Base-by-base conservation (phyloP, 192 early-diverging fungal species). In the Umbelopsis isabellina region DNA sequence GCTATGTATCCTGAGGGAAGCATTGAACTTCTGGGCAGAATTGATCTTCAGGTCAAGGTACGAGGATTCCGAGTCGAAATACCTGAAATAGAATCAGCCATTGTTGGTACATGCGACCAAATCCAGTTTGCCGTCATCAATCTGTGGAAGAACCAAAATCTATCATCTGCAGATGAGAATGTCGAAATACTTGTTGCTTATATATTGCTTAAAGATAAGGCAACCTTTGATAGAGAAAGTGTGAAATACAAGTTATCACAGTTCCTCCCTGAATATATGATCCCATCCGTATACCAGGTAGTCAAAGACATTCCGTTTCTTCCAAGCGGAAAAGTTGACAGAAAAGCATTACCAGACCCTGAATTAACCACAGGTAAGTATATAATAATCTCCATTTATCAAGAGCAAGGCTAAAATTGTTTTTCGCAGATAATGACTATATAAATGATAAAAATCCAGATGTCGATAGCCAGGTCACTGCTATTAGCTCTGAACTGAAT, bases 231-330 rank as follows among this genome's bases (percentile, higher is more conserved):
- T 13, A 16, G 37, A 12, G 25, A 15, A 0, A 61, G 49, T 53
- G 67, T 79, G 81, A 66, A 83, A 83, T 64, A 83, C 89, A 49
- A 78, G 85, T 61, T 81, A 78, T 2, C 80, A 89, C 12, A 64
- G 37, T 82, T 78, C 61, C 75, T 93, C 20, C 88, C 91, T 10
- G 71, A 70, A 8, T 93, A 93, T 69, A 89, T 89, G 61, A 82
- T 93, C 37, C 91, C 91, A 3, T 69, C 78, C n/a, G 46, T 70
- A 21, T 75, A 73, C 51, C 55, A 73, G 11, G 44, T 50, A 4
- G 25, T 82, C 50, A 74, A 79, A 11, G 37, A 5, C 0, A 46
- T 82, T 18, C 77, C 77, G 21, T n/a, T 76, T 25, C 75, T 72
- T 30, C 20, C 66, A 21, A 71, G 72, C 48, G 74, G 72, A 27